Conservation (phyloP, 257 asterid genomes). For the Knoxia roxburghii region DNA sequence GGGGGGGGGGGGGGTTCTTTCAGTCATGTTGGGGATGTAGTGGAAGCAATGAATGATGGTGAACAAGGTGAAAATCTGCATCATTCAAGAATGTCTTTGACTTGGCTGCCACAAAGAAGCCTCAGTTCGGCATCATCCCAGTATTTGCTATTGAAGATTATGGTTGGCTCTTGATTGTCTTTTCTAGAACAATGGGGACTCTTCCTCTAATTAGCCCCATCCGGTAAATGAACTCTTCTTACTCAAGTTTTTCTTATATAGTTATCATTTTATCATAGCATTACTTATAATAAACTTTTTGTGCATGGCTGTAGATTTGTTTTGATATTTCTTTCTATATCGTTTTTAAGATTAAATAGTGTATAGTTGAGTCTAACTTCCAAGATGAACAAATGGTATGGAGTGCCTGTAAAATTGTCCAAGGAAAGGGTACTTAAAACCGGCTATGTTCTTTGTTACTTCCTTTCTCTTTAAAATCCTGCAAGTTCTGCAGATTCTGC, state of each 20-base stretch:
- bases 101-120: conserved; percentile 67
- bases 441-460: background rate
- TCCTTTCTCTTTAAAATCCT: background rate
- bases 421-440: background rate
- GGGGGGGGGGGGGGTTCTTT: conserved; percentile 57
- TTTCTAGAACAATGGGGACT: conserved; percentile 71
- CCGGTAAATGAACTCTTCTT: conserved; percentile 49
- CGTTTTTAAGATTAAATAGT: background rate
- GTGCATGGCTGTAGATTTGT: background rate
- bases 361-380: no score
- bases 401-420: background rate
- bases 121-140: conserved; percentile 60
- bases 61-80: conserved; percentile 73
- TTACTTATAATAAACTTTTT: no score
- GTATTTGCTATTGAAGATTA: conserved; percentile 43
- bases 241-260: conserved; percentile 3
- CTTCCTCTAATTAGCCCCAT: conserved; percentile 87
- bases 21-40: conserved; percentile 87
- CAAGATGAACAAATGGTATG: background rate
- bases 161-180: conserved; percentile 60
- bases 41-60: conserved; percentile 60
- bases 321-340: background rate
- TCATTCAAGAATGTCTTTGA: conserved; percentile 77
- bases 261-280: background rate
- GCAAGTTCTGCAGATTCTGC: background rate